Conservation (phyloP, 331 rosid species). For the Acacia pycnantha region DNA sequence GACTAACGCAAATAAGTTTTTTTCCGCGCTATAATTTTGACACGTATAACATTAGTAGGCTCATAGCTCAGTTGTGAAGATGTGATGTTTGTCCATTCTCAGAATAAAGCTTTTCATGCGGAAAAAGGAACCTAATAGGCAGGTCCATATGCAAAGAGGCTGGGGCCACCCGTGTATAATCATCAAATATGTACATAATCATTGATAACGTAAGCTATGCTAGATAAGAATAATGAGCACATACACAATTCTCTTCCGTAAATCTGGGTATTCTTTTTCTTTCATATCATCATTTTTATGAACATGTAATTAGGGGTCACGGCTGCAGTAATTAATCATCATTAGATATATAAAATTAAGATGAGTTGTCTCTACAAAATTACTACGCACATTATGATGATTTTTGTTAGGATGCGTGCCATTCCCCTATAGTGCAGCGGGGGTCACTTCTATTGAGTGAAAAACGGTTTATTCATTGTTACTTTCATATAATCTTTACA, state of each 20-base stretch:
- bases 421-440: background rate
- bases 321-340: background rate
- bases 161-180: background rate
- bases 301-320: background rate
- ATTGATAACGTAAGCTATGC: background rate
- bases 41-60: background rate
- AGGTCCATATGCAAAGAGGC: background rate
- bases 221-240: background rate
- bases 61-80: background rate
- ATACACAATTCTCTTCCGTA: background rate
- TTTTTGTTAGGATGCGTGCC: background rate
- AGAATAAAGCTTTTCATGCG: background rate
- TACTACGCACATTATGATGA: background rate
- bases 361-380: background rate
- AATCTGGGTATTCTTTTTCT: background rate
- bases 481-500: background rate
- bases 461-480: background rate
- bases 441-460: background rate
- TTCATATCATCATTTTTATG: background rate
- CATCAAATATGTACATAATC: background rate
- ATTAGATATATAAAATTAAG: background rate
- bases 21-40: background rate
- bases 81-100: background rate
- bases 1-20: background rate
- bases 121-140: background rate